Percentiles rank a stretch among this genome's conserved stretches.
These are phyloP conservation scores for Solanum raphanifolium DNA, from an alignment of 257 asterid genomes.

Conservation along the genomic window DNA sequence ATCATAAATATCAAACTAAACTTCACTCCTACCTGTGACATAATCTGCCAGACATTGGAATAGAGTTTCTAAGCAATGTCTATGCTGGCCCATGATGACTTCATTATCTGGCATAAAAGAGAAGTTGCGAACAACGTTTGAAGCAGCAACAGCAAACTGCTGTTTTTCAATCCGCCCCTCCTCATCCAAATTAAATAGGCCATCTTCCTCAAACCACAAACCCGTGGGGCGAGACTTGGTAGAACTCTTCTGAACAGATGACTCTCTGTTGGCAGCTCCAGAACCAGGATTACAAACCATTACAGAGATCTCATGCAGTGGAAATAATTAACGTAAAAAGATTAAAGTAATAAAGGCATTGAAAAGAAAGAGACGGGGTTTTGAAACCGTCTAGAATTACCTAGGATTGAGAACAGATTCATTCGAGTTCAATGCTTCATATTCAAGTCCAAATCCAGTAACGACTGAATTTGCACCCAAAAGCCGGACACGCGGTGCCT, in stretches of 20 bases:
- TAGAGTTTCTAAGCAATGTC: constrained; percentile 88
- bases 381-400: constrained; percentile 19
- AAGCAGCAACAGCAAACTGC: constrained; percentile 91
- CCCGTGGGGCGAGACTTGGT: constrained; percentile 54
- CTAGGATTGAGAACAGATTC: constrained; percentile 49
- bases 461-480: constrained; percentile 70
- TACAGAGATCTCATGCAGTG: background rate
- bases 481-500: constrained; percentile 60
- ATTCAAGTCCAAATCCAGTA: constrained; percentile 80
- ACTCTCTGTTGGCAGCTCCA: constrained; percentile 52
- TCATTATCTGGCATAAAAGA: constrained; percentile 98
- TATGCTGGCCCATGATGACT: constrained; percentile 87
- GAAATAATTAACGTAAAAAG: background rate
- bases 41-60: constrained; percentile 89
- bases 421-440: constrained; percentile 50
- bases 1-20: background rate
- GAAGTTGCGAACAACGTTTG: constrained; percentile 82
- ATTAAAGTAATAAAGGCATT: background rate
- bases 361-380: background rate
- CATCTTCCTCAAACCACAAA: constrained; percentile 99
- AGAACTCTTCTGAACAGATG: constrained; percentile 37
- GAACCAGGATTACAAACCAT: constrained; percentile 20
- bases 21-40: constrained; percentile 50
- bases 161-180: constrained; percentile 93
- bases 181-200: constrained; percentile 82